Base-by-base conservation (phyloP, 768 basidiomycete species). In the Mycena vulgaris region DNA sequence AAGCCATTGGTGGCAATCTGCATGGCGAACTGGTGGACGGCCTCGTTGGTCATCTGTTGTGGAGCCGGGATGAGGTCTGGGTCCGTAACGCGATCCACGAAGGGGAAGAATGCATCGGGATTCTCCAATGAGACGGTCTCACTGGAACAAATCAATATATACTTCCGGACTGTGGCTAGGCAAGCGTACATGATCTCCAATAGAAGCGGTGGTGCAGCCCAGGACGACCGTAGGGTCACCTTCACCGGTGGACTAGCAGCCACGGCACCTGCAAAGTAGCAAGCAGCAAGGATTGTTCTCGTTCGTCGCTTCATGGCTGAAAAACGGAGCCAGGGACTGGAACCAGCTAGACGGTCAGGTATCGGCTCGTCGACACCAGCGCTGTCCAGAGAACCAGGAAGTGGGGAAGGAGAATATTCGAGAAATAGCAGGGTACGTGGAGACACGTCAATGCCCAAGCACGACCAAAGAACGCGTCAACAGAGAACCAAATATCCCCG, bases 81-180 rank as follows among this genome's bases (percentile, higher is more conserved):
- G 71, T 89, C 81, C 10, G 90, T 88, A 5, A 96, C 81, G 42
- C 88, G 85, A 72, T 91, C 84, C 4, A 99, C 84, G 21, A 95
- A 83, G 8, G 92, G 89, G 78, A 97, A 95, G 83, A 95, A 95
- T 19, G 88, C 83, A 23, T 87, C 78, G 0, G 93, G 88, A 57
- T 91, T 88, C 78, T 97, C 94, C 51, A 92, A 79, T 9, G 92
- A 81, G 17, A 96, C 85, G 0, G 95, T 90, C 81, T 99, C 97
- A 42, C 97, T 99, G 8, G 63, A 28, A 60, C 25, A 30, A 25
- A 63, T 63, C n/a, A 70, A 28, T 21, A 51, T 19, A 57, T 19
- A 40, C 47, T 35, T 19, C 16, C 10, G 37, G 59, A n/a, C n/a
- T 33, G 23, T 3, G 47, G 9, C 59, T 23, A 48, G 16, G 39